Base-by-base conservation (phyloP, 371 early-diverging fungal species). In the Smittium culicis region DNA sequence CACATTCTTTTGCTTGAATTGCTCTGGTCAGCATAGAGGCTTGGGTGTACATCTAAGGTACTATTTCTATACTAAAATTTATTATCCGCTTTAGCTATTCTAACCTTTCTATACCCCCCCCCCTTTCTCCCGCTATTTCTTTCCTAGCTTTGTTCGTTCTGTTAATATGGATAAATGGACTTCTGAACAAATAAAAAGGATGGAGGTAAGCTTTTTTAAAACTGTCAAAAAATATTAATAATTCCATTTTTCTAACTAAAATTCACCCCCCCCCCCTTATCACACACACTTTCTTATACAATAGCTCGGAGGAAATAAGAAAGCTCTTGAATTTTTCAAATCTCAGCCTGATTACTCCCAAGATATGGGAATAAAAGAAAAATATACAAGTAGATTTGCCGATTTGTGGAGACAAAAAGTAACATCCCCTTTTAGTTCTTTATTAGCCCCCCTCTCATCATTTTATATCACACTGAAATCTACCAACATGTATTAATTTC, bases 131-230 rank as follows among this genome's bases (percentile, higher is more conserved):
- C 25, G 25, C 20, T 2, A 29, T 57, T 3, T 63, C 11, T 72
- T 89, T 88, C n/a, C 20, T 63, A 63, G 63, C 77, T 95, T 96
- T 84, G 97, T 99, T 56, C 90, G 98, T 27, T 97, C 98, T 25
- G 89, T 97, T 65, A 88, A 89, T 27, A 99, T 99, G 96, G 99
- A 99, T 78, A 88, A 88, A 72, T 99, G 98, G 99, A 85, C 84
- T 54, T 85, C 89, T n/a, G 91, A 92, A 76, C 96, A 97, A 73
- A 77, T 91, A 61, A 86, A 88, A 72, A 86, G 89, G 68, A 96
- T 99, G 96, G 84, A 92, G 27, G 63, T 70, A 85, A 82, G 74
- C 20, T 45, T 45, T 45, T n/a, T n/a, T n/a, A n/a, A n/a, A n/a
- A n/a, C n/a, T n/a, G n/a, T n/a, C n/a, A n/a, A n/a, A n/a, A n/a